Evolutionary conservation across 139 green algal genomes (phyloP), one percentile per base, ranked within the genome.

Genomic region (Nannochloris sp.): DNA sequence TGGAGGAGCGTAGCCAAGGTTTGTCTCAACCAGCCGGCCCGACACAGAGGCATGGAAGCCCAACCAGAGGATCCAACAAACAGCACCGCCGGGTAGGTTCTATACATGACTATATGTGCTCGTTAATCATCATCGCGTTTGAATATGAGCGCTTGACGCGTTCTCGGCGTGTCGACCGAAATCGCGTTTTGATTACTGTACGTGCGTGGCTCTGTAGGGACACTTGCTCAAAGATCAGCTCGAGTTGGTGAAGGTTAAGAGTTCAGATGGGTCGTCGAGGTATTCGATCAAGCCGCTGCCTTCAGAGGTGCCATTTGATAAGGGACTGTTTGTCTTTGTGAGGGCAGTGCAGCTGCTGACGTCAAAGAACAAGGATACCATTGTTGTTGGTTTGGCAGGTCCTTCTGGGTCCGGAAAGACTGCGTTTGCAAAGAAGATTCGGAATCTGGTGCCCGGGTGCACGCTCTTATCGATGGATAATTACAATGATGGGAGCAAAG

Each of bases 321-420:
- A 92, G 71, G 84, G 85, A 44, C 53, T 69, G 40, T 79, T 64
- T 53, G 60, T 96, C 6, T 93, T 95, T 58, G 85, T 96, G 34
- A 68, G 90, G 0, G 88, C 90, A 36, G 70, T 96, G 9, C 86
- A 95, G 72, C 67, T 88, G 50, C 75, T 95, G 31, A 81, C 71
- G 3, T 58, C 34, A 21, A 70, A 84, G 57, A 94, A 91, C 62
- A 82, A 88, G 10, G 87, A 83, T 31, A 81, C 78, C 46, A 78
- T 92, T 24, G 44, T 95, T 63, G 87, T 96, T 15, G 89, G 92
- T 1, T 59, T 97, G 59, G 92, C 85, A 2, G 92, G 92, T 3
- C 85, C 92, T 6, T 93, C 82, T n/a, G 92, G 92, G 8, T 85
- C 82, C 6, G 92, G 92, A 50, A 98, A 98, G 77, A 96, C 92